These are phyloP conservation scores for Exobasidium rhododendri DNA, from an alignment of 1,284 basidiomycete species.

Conservation along the genomic window DNA sequence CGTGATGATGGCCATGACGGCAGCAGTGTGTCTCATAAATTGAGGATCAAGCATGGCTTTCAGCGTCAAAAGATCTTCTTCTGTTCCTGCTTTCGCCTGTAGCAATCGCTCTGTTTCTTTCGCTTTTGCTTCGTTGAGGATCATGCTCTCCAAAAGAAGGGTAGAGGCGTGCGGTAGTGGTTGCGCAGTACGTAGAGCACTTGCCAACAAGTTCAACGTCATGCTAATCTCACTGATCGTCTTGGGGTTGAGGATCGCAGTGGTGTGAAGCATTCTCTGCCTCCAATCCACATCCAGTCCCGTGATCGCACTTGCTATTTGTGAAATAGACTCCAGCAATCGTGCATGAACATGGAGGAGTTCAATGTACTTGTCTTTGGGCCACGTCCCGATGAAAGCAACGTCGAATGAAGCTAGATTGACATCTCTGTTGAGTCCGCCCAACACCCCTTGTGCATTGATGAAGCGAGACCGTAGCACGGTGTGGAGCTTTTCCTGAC, in stretches of 20 bases:
- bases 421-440: slow-evolving; percentile 58
- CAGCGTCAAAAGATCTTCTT: slow-evolving; percentile 23
- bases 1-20: slow-evolving; percentile 33
- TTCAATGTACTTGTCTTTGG: slow-evolving; percentile 59
- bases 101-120: slow-evolving; percentile 6
- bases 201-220: slow-evolving; percentile 31
- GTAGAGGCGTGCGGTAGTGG: slow-evolving; percentile 23
- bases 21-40: slow-evolving; percentile 34
- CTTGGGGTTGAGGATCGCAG: slow-evolving; percentile 36
- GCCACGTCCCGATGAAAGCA: slow-evolving; percentile 61
- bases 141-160: slow-evolving; percentile 20
- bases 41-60: slow-evolving; percentile 26
- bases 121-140: slow-evolving; percentile 8
- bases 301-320: slow-evolving; percentile 21
- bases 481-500: slow-evolving; percentile 16
- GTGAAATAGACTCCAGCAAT: slow-evolving; percentile 35
- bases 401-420: slow-evolving; percentile 56
- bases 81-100: not conserved
- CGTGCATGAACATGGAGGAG: slow-evolving; percentile 52
- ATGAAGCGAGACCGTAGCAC: slow-evolving; percentile 55
- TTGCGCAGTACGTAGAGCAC: slow-evolving; percentile 29
- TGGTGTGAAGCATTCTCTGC: slow-evolving; percentile 24
- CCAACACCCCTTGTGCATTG: slow-evolving; percentile 54
- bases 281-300: slow-evolving; percentile 29
- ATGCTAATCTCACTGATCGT: slow-evolving; percentile 31